A percentile compares a stretch with the other conserved stretches of the same genome.
Conservation (phyloP, 768 basidiomycete species). For the Fomitopsis pulvina region DNA sequence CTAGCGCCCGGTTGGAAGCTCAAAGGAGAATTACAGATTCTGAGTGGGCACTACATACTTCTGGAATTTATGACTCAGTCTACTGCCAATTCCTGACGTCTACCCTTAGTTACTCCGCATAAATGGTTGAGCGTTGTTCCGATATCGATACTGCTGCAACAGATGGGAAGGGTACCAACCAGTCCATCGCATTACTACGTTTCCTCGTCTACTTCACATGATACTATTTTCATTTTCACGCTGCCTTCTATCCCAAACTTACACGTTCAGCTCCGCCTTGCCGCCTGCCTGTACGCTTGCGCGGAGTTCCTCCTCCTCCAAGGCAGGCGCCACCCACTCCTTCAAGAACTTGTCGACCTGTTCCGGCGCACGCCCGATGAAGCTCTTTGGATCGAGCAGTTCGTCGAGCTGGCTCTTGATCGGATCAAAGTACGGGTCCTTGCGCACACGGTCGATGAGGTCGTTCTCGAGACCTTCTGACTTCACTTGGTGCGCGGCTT, state of each 20-base stretch:
- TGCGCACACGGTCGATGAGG: slow-evolving; percentile 79
- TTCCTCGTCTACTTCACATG: too few relatives aligned
- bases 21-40: too few relatives aligned
- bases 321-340: slow-evolving; percentile 84
- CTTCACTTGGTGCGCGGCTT: slow-evolving; percentile 93
- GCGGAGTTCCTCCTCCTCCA: slow-evolving; percentile 51
- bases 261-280: slow-evolving; percentile 63
- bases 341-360: slow-evolving; percentile 87
- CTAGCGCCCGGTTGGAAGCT: too few relatives aligned
- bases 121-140: too few relatives aligned
- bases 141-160: too few relatives aligned
- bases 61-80: too few relatives aligned
- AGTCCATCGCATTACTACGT: too few relatives aligned
- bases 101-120: too few relatives aligned
- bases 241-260: neutral
- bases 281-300: slow-evolving; percentile 43
- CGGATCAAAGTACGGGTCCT: slow-evolving; percentile 82
- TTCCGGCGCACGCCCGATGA: slow-evolving; percentile 90
- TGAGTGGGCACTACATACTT: too few relatives aligned
- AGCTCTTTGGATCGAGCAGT: slow-evolving; percentile 80
- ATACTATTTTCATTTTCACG: neutral
- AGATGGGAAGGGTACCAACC: too few relatives aligned
- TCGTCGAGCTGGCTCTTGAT: slow-evolving; percentile 75
- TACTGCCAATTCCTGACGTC: too few relatives aligned
- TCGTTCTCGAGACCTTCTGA: slow-evolving; percentile 93